Evolutionary conservation across 306 rosid genomes (phyloP).

Genomic region (Vigna nakashimae): DNA sequence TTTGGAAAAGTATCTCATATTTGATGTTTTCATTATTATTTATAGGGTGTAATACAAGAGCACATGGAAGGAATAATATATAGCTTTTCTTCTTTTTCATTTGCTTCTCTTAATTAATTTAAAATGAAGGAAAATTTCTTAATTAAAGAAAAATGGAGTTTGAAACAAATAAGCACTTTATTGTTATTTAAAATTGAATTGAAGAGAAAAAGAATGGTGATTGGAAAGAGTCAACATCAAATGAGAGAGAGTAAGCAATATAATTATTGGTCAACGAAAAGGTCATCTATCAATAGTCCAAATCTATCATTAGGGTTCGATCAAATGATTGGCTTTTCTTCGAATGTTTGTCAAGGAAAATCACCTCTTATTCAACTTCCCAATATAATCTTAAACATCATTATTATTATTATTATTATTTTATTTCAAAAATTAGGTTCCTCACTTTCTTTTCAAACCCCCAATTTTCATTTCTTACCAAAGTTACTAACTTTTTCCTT

Average conservation of each 20-base stretch:
- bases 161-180: conserved; percentile 1
- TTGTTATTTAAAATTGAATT: not conserved
- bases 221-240: conserved; percentile 46
- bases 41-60: no score
- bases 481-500: not conserved
- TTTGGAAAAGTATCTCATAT: not conserved
- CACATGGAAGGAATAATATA: not conserved
- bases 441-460: not conserved
- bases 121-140: not conserved
- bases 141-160: not conserved
- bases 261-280: conserved; percentile 43
- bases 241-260: conserved; percentile 44
- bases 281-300: conserved; percentile 43
- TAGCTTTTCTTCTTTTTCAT: no score
- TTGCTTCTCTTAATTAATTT: not conserved
- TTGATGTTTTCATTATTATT: no score
- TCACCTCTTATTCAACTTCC: conserved; percentile 1
- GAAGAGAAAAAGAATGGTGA: conserved; percentile 24
- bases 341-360: conserved; percentile 58
- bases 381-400: not conserved
- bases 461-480: not conserved
- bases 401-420: not conserved
- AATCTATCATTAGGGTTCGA: conserved; percentile 40
- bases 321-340: conserved; percentile 41
- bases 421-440: not conserved